Conservation (phyloP, 1,284 basidiomycete genomes). For the Phaffia rhodozyma region DNA sequence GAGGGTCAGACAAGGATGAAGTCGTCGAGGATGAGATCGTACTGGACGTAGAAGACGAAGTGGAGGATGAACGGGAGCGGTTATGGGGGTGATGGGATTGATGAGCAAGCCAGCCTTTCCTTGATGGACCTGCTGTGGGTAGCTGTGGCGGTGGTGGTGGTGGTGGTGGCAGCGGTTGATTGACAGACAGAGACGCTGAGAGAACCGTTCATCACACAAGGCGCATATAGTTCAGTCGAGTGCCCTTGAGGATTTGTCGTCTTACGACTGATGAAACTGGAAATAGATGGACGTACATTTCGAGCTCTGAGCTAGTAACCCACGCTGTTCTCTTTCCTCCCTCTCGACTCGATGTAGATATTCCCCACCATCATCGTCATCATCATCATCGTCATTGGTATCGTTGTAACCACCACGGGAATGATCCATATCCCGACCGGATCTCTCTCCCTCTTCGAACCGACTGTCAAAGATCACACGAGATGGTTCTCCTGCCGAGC, state of each 20-base stretch:
- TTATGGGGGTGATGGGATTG: constrained; percentile 33
- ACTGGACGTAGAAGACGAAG: constrained; percentile 3
- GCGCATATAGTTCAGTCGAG: too few species aligned
- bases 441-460: not conserved
- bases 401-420: not conserved
- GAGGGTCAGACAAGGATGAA: constrained; percentile 3
- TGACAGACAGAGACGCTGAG: too few species aligned
- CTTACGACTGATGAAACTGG: too few species aligned
- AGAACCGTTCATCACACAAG: too few species aligned
- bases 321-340: constrained; percentile 7
- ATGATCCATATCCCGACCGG: too few species aligned
- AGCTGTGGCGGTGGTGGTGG: constrained; percentile 18
- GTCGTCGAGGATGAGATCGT: not conserved
- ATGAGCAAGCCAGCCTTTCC: constrained; percentile 36
- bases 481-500: too few species aligned
- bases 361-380: not conserved
- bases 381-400: not conserved
- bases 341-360: constrained; percentile 4
- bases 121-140: constrained; percentile 18
- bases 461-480: not conserved
- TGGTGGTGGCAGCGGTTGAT: not conserved
- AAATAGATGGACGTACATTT: too few species aligned
- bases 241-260: too few species aligned
- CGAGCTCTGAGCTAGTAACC: not conserved
- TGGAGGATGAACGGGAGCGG: constrained; percentile 19